Conservation (phyloP, 2,329 filamentous ascomycete genomes). For the Beauveria australis region DNA sequence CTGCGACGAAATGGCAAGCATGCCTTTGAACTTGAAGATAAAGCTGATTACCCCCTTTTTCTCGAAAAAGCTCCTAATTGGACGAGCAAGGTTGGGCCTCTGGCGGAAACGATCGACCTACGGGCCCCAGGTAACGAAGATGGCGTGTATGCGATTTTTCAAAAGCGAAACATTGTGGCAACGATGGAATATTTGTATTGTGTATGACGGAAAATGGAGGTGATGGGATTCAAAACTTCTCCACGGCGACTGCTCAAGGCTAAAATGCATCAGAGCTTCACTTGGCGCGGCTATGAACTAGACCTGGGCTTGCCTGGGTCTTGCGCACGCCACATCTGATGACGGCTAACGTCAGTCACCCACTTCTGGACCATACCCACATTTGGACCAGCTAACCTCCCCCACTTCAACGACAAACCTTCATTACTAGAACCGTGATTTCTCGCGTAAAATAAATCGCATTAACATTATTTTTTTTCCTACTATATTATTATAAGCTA, state of each 20-base stretch:
- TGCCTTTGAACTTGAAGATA: background rate
- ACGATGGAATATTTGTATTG: background rate
- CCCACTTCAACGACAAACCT: too few species aligned
- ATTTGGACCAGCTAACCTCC: too few species aligned
- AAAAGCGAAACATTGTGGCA: background rate
- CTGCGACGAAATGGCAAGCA: background rate
- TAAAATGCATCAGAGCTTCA: background rate
- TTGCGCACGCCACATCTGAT: too few species aligned
- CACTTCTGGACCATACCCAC: too few species aligned
- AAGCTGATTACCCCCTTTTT: background rate
- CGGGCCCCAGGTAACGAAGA: background rate
- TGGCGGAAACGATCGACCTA: background rate
- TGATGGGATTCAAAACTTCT: background rate
- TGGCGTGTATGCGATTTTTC: background rate
- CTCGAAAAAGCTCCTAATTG: background rate
- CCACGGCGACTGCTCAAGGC: background rate
- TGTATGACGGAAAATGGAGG: background rate
- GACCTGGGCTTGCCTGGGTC: slow-evolving; percentile 23
- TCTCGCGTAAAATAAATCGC: too few species aligned
- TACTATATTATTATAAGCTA: too few species aligned
- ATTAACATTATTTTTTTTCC: too few species aligned
- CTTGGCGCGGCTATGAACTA: background rate
- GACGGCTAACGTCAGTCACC: background rate
- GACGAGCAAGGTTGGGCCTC: background rate
- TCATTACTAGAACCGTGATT: too few species aligned